Percentiles rank a stretch among this genome's conserved stretches.
These are phyloP conservation scores for Crucihimalaya himalaica DNA, from an alignment of 345 rosid genomes.

Conservation along the genomic window DNA sequence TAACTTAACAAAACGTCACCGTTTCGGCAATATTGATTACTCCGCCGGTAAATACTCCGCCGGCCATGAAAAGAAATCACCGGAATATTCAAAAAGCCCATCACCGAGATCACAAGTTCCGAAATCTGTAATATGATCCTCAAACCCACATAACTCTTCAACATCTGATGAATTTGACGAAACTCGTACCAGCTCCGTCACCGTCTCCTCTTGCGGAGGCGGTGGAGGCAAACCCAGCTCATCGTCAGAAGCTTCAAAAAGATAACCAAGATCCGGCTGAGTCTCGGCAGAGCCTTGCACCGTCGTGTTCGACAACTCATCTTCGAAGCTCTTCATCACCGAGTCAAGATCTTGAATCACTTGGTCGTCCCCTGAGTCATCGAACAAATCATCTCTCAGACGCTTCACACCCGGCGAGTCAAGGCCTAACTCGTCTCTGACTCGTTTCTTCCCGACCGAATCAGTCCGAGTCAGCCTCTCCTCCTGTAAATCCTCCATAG, in stretches of 20 bases:
- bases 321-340: constrained; percentile 63
- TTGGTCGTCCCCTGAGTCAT: constrained; percentile 50
- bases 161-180: constrained; percentile 38
- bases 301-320: constrained; percentile 31
- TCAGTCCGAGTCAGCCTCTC: constrained; percentile 21
- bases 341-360: constrained; percentile 62
- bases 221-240: constrained; percentile 81
- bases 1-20: constrained; percentile 22
- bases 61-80: constrained; percentile 51
- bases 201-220: constrained; percentile 26
- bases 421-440: constrained; percentile 40
- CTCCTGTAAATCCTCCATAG: constrained; percentile 44
- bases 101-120: constrained; percentile 55
- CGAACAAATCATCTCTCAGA: constrained; percentile 63
- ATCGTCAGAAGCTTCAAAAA: constrained; percentile 78
- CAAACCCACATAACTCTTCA: constrained; percentile 45
- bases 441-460: constrained; percentile 48
- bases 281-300: constrained; percentile 32
- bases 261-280: constrained; percentile 66
- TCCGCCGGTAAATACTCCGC: constrained; percentile 60
- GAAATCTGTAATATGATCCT: constrained; percentile 45
- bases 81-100: constrained; percentile 56
- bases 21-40: constrained; percentile 12
- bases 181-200: constrained; percentile 32
- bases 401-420: constrained; percentile 56